Base-by-base conservation (phyloP, 345 rosid genomes). In the Pistacia atlantica region DNA sequence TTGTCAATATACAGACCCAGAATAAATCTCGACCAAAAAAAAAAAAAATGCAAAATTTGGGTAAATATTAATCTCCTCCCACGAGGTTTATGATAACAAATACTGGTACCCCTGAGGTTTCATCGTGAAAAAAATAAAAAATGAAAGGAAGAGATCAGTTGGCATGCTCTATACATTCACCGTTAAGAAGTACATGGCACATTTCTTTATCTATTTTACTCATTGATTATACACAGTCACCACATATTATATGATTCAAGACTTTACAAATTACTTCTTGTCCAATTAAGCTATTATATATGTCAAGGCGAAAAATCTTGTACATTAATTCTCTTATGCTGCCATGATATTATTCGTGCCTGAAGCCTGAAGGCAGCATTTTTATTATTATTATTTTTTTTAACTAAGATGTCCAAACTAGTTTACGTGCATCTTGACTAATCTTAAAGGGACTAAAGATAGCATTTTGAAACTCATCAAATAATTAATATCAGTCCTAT, bases 311-410 rank as follows among this genome's bases (percentile, higher is more conserved):
- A 72, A 38, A 37, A 72, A 25, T 63, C 57, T 60, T 60, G 67
- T 45, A 22, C 48, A 6, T 72, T 25, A 25, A 25, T 75, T 72
- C n/a, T 70, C 46, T 78, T n/a, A 67, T 31, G 22, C 77, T 69
- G 79, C 31, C 55, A 65, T 75, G 57, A 56, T 63, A 4, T 63
- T 74, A 13, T 63, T 64, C 3, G 8, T 62, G 48, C 58, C 31
- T 58, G 58, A n/a, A 22, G 75, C 60, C 64, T 11, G 18, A 38
- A 11, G 61, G 38, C 17, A 75, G 2, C 0, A 31, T 31, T 2
- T 31, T 31, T 25, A 0, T 25, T 25, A 0, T 25, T 25, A 0
- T 22, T 22, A 0, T 22, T 22, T 22, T 22, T 22, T 22, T 22
- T 25, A 25, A 25, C 25, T 0, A 25, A 25, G 25, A 25, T 25